Evolutionary conservation across 2,329 filamentous ascomycete genomes (phyloP).

Genomic region (Cordyceps militaris): DNA sequence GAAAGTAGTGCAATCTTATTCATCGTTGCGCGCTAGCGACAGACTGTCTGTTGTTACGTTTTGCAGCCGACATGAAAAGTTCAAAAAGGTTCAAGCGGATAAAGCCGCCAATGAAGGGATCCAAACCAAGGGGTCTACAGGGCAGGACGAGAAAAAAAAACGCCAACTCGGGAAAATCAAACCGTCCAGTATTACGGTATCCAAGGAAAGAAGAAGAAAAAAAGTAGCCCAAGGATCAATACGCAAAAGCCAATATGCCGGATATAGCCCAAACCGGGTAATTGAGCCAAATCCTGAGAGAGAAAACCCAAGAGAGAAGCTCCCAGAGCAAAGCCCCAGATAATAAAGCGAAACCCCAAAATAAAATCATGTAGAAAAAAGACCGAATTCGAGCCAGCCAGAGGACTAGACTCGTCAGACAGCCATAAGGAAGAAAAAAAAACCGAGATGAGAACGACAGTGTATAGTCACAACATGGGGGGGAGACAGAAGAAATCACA

Average conservation of each 20-base stretch:
- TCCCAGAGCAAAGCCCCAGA: background rate
- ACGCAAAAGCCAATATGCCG: no score
- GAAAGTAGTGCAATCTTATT: background rate
- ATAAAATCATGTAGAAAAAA: conserved; percentile 6
- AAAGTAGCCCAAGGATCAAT: no score
- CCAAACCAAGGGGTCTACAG: background rate
- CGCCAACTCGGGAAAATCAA: no score
- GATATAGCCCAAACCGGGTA: background rate
- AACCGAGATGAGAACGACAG: background rate
- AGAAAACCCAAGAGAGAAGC: no score
- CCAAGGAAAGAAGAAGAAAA: no score
- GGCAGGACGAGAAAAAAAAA: background rate
- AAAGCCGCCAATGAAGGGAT: background rate
- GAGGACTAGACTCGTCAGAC: background rate
- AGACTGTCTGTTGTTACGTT: background rate
- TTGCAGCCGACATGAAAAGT: background rate
- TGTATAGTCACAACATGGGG: conserved; percentile 4
- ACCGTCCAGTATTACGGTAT: no score
- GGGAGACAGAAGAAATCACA: background rate
- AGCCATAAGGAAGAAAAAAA: background rate
- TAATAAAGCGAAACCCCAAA: no score
- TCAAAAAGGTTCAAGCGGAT: background rate
- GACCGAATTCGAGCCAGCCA: background rate
- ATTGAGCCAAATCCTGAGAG: no score
- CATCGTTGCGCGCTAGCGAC: background rate